Percentiles rank a stretch among this genome's conserved stretches.
These are phyloP conservation scores for Aspergillus pseudonomiae DNA, from an alignment of 2,329 filamentous ascomycete species.

Conservation along the genomic window DNA sequence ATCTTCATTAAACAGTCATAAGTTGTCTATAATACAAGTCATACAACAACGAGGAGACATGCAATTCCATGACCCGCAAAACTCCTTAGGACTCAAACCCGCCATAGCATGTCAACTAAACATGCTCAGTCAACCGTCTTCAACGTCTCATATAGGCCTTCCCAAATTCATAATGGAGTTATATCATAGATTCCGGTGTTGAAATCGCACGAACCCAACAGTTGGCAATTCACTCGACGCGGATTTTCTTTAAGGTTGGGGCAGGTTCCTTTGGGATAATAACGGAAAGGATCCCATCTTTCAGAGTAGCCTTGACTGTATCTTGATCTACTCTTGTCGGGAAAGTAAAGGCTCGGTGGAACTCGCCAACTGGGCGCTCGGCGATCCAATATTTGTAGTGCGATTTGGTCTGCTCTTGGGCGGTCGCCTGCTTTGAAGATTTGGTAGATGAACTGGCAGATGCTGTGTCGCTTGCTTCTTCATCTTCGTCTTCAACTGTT, in stretches of 20 bases:
- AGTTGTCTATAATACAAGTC: not conserved
- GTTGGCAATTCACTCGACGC: conserved; percentile 38
- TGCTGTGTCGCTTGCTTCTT: conserved; percentile 28
- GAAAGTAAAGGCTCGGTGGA: conserved; percentile 61
- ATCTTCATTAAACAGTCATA: not conserved
- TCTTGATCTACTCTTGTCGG: conserved; percentile 60
- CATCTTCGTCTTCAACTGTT: conserved; percentile 58
- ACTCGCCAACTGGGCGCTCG: conserved; percentile 61
- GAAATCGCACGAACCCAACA: not conserved
- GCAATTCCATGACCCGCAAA: not conserved
- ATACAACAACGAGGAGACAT: not conserved
- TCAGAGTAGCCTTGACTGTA: conserved; percentile 59
- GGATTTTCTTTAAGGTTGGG: conserved; percentile 55
- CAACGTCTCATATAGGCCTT: too few relatives aligned
- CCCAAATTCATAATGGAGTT: not conserved
- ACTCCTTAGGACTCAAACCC: not conserved
- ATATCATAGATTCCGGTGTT: not conserved
- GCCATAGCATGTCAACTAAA: not conserved
- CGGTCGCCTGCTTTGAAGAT: conserved; percentile 28
- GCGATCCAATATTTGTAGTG: conserved; percentile 57
- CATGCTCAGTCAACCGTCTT: not conserved
- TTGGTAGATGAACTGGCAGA: conserved; percentile 16
- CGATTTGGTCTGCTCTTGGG: conserved; percentile 19
- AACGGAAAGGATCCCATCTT: conserved; percentile 60
- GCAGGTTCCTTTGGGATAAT: conserved; percentile 58